phyloP scores from a whole-genome alignment of 345 rosid genomes.

The Populus deltoides region DNA sequence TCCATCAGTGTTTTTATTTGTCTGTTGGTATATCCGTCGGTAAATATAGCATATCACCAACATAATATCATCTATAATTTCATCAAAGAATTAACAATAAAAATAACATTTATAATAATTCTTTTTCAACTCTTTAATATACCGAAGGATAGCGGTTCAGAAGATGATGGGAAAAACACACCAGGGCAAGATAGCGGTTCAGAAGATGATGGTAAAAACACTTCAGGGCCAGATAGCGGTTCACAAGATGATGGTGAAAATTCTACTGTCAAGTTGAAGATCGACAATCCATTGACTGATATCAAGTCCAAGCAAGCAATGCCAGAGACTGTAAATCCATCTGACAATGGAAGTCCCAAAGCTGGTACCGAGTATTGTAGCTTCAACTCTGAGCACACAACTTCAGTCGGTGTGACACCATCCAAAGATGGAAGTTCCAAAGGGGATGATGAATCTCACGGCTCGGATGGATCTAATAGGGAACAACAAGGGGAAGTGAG shows the following conservation, averaged over 20 bases:
- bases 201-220: background rate
- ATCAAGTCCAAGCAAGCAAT: background rate
- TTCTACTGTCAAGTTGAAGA: background rate
- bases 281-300: background rate
- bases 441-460: background rate
- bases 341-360: background rate
- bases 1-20: too few species aligned
- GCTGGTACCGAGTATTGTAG: background rate
- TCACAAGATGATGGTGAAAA: constrained; percentile 3
- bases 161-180: background rate
- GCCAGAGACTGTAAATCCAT: background rate
- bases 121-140: too few species aligned
- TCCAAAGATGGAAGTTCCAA: background rate
- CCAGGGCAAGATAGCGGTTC: background rate
- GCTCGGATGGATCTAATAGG: background rate
- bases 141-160: background rate
- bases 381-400: background rate
- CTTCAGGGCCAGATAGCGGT: too few species aligned
- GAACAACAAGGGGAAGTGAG: constrained; percentile 2
- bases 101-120: too few species aligned
- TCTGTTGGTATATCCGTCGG: too few species aligned
- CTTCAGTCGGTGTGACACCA: background rate
- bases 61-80: too few species aligned
- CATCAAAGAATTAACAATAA: too few species aligned
- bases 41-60: too few species aligned